Percentiles rank a stretch among this genome's conserved stretches.
phyloP scores from a whole-genome alignment of 768 basidiomycete genomes.

The Gloeophyllum trabeum region DNA sequence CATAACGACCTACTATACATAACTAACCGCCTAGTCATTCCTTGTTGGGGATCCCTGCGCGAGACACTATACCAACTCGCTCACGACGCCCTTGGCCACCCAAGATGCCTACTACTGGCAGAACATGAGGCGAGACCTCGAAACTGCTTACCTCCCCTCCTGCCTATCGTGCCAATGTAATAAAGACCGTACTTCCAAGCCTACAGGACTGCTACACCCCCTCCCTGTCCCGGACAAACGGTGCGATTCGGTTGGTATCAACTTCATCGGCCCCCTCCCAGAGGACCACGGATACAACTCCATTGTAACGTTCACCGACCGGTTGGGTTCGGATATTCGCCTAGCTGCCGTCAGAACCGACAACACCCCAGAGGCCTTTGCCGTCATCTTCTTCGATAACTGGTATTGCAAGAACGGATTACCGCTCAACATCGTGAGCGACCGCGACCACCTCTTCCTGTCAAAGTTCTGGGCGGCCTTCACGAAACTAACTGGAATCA shows the following conservation, averaged over 20 bases:
- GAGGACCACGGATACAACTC: conserved; percentile 13
- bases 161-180: conserved; percentile 21
- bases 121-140: conserved; percentile 21
- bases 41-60: conserved; percentile 5
- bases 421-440: conserved; percentile 18
- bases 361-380: conserved; percentile 10
- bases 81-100: conserved; percentile 12
- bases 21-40: conserved; percentile 12
- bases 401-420: conserved; percentile 21
- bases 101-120: conserved; percentile 12
- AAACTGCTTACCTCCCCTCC: conserved; percentile 18
- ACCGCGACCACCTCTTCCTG: conserved; percentile 21
- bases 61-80: conserved; percentile 9
- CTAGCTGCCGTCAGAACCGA: conserved; percentile 4
- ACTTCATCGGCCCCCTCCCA: conserved; percentile 21
- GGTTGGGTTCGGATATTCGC: conserved; percentile 6
- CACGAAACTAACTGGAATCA: conserved; percentile 13
- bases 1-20: conserved; percentile 10
- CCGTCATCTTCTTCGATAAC: conserved; percentile 13
- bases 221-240: conserved; percentile 11
- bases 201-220: conserved; percentile 13
- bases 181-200: conserved; percentile 17
- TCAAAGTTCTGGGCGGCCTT: conserved; percentile 22
- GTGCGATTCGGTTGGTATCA: conserved; percentile 13
- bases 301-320: conserved; percentile 16